Evolutionary conservation across 1,284 basidiomycete species (phyloP).

Genomic region (Irpex sp.): DNA sequence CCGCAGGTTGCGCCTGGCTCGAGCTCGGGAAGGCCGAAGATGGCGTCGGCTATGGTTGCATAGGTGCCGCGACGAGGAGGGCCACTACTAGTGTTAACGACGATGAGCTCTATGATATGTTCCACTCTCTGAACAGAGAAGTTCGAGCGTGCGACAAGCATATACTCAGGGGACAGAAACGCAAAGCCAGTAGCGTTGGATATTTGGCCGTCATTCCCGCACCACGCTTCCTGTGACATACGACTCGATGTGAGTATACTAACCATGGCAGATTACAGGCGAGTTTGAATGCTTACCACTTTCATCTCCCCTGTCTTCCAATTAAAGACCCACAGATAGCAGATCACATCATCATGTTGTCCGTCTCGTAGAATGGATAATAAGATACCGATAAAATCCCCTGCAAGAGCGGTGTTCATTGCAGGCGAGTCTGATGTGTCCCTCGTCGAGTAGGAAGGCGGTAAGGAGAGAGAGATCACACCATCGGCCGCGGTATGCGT

Average conservation of each 20-base stretch:
- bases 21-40: not conserved
- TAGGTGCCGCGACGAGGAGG: not conserved
- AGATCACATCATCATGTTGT: not conserved
- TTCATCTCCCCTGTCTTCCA: not conserved
- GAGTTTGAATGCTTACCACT: not conserved
- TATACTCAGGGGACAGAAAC: not conserved
- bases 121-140: not conserved
- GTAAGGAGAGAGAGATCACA: too few species aligned
- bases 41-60: not conserved
- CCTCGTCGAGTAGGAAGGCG: too few species aligned
- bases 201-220: not conserved
- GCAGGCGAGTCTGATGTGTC: not conserved
- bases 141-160: not conserved
- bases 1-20: not conserved
- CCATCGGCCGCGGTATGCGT: too few species aligned
- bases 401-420: not conserved
- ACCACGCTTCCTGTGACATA: not conserved
- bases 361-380: not conserved
- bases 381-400: not conserved
- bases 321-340: not conserved
- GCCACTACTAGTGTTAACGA: not conserved
- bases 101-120: not conserved
- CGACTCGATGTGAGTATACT: not conserved
- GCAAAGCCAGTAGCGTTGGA: not conserved
- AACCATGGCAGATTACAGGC: not conserved